phyloP scores from a whole-genome alignment of 106 monocot species.

The Agapanthus africanus region DNA sequence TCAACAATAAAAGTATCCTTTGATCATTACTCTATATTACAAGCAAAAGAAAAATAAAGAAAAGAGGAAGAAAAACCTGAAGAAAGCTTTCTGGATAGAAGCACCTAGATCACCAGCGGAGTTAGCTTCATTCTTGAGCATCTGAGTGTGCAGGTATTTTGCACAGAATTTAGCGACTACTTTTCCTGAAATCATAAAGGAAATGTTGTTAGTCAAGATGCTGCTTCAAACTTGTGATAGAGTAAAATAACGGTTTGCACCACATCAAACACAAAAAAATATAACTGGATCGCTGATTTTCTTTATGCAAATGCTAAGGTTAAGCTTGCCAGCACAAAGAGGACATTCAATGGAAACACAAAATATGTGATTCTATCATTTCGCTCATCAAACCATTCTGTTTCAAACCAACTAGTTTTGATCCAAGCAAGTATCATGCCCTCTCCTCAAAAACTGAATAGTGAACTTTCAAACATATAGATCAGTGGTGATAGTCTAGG shows the following conservation, averaged over 20 bases:
- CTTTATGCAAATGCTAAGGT: constrained; percentile 5
- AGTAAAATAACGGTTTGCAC: background rate
- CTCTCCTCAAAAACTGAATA: background rate
- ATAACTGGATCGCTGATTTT: no score
- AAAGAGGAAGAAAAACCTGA: constrained; percentile 40
- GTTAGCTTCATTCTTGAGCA: constrained; percentile 60
- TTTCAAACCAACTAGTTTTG: background rate
- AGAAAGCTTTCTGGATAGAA: constrained; percentile 75
- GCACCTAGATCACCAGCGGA: constrained; percentile 61
- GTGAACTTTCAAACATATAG: no score
- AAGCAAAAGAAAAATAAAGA: background rate
- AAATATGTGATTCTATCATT: background rate
- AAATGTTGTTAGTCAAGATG: no score
- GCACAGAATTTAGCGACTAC: constrained; percentile 95
- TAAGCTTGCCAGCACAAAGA: background rate
- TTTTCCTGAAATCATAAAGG: constrained; percentile 50
- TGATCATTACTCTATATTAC: background rate
- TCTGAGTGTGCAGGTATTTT: constrained; percentile 70
- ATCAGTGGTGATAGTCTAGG: no score
- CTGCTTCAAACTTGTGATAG: background rate
- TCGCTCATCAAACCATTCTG: background rate
- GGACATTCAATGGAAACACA: no score
- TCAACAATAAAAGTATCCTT: background rate
- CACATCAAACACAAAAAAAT: background rate
- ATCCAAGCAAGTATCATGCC: background rate